Evolutionary conservation across 1,284 basidiomycete species (phyloP).

Genomic region (Microbotryum intermedium): DNA sequence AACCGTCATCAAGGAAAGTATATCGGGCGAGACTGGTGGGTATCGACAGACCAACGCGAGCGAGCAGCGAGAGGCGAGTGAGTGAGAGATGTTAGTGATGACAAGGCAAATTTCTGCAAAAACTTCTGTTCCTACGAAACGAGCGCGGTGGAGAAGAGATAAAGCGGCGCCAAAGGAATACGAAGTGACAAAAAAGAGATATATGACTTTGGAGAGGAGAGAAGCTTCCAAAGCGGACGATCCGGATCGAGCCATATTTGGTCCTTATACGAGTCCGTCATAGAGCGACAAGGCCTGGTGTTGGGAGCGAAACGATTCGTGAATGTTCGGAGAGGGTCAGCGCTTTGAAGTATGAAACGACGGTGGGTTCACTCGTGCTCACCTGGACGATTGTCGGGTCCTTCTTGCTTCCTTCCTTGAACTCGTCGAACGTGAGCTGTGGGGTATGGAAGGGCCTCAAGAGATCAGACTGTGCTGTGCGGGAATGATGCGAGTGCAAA

Average conservation of each 20-base stretch:
- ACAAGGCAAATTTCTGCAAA: too few species aligned
- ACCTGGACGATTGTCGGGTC: slow-evolving; percentile 97
- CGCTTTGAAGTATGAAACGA: not conserved
- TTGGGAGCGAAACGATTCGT: too few species aligned
- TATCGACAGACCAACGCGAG: too few species aligned
- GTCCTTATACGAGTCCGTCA: slow-evolving; percentile 47
- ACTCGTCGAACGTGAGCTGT: slow-evolving; percentile 77
- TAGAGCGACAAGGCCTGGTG: slow-evolving; percentile 47
- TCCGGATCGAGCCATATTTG: too few species aligned
- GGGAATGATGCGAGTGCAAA: not conserved
- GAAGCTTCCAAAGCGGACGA: not conserved
- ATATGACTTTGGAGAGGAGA: not conserved
- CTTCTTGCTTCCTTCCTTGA: slow-evolving; percentile 92
- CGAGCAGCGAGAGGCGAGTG: too few species aligned
- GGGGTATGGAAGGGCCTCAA: not conserved
- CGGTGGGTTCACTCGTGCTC: slow-evolving; percentile 31
- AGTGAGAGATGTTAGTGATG: too few species aligned
- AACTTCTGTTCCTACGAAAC: not conserved
- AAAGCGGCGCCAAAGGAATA: not conserved
- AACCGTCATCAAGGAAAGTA: too few species aligned
- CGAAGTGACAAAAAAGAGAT: not conserved
- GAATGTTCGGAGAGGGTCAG: not conserved
- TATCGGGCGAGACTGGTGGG: too few species aligned
- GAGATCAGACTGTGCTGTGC: not conserved
- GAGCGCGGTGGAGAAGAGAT: not conserved